These are phyloP conservation scores for Peronospora farinosa DNA, from an alignment of 352 stramenopile genomes.

Conservation along the genomic window DNA sequence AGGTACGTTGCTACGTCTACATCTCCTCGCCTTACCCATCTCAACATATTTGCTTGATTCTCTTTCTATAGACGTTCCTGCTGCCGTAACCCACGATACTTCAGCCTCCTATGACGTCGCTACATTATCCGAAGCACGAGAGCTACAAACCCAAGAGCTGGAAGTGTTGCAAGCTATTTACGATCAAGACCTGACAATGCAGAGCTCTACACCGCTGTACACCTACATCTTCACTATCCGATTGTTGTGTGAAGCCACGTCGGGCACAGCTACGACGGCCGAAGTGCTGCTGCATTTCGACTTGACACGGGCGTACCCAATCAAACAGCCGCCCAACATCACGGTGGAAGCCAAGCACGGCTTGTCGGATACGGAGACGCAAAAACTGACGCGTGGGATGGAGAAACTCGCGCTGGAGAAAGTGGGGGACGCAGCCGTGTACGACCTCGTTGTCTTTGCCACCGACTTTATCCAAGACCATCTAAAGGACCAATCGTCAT, in stretches of 20 bases:
- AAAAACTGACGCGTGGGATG: constrained; percentile 49
- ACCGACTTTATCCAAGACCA: constrained; percentile 80
- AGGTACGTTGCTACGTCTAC: constrained; percentile 17
- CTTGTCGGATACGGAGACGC: constrained; percentile 61
- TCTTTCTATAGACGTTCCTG: constrained; percentile 12
- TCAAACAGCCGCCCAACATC: constrained; percentile 60
- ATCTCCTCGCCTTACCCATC: background rate
- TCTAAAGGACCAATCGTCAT: constrained; percentile 77
- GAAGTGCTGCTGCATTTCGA: constrained; percentile 74
- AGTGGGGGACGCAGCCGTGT: constrained; percentile 66
- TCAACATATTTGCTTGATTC: constrained; percentile 1
- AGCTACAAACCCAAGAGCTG: constrained; percentile 74
- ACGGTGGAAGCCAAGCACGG: constrained; percentile 62
- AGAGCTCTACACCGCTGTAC: constrained; percentile 76
- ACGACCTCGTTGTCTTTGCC: constrained; percentile 77
- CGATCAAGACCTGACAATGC: constrained; percentile 56
- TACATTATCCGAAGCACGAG: constrained; percentile 42
- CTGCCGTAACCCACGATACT: constrained; percentile 3
- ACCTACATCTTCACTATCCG: constrained; percentile 78
- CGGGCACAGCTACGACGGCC: constrained; percentile 36
- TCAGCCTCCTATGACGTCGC: constrained; percentile 30
- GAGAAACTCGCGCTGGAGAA: constrained; percentile 57
- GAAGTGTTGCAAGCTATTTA: constrained; percentile 81
- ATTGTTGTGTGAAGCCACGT: constrained; percentile 48
- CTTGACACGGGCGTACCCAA: constrained; percentile 54